Percentiles rank a stretch among this genome's conserved stretches.
Evolutionary conservation across 2,329 filamentous ascomycete species (phyloP).

Genomic region (Epichloe gansuensis): DNA sequence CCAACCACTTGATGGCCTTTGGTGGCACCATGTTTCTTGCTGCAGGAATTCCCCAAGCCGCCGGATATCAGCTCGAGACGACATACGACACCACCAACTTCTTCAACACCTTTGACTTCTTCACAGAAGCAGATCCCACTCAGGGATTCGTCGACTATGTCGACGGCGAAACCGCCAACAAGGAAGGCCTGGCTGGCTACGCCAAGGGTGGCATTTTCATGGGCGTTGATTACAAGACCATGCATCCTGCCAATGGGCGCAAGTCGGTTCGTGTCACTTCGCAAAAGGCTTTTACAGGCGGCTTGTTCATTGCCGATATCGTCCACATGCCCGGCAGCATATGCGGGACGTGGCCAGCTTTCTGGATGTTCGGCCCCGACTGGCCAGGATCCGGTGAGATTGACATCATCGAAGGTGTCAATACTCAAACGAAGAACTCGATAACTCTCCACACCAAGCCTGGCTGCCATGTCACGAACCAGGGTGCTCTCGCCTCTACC

Average conservation of each 20-base stretch:
- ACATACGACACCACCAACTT: constrained; percentile 42
- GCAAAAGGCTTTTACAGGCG: constrained; percentile 52
- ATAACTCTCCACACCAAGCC: constrained; percentile 57
- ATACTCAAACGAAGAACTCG: constrained; percentile 43
- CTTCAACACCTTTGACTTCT: constrained; percentile 45
- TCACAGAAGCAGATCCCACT: constrained; percentile 52
- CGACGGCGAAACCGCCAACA: constrained; percentile 43
- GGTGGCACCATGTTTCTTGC: constrained; percentile 18
- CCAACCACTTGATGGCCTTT: constrained; percentile 12
- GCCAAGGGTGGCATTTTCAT: constrained; percentile 48
- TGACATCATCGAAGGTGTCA: constrained; percentile 71
- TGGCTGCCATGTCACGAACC: constrained; percentile 45
- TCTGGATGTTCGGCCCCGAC: constrained; percentile 53
- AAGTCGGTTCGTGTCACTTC: constrained; percentile 58
- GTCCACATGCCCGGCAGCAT: constrained; percentile 61
- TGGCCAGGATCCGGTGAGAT: constrained; percentile 67
- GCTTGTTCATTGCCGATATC: constrained; percentile 62
- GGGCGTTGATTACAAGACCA: constrained; percentile 53
- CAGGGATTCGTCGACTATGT: constrained; percentile 63
- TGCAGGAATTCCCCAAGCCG: constrained; percentile 15
- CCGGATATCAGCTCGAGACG: constrained; percentile 34
- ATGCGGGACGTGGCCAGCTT: constrained; percentile 68
- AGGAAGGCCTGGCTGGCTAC: constrained; percentile 45
- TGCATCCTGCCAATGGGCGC: constrained; percentile 46
- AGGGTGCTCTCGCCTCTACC: constrained; percentile 33